Percentiles rank a stretch among this genome's conserved stretches.
Conservation (phyloP, 2,329 filamentous ascomycete species). For the Microdochium nivale region DNA sequence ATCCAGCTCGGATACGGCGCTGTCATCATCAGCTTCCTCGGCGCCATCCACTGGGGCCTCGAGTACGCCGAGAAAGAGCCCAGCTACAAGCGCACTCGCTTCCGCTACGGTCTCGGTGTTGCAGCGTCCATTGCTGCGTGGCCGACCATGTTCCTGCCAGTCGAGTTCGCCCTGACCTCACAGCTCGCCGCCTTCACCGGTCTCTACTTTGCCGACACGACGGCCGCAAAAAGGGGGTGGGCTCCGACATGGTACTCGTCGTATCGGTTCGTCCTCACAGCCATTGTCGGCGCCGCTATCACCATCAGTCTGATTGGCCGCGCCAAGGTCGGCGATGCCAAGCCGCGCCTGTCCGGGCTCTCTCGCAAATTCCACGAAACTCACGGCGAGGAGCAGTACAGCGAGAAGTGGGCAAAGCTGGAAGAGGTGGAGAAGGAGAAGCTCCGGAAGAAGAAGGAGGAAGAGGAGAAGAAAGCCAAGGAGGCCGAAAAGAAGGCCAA, state of each 20-base stretch:
- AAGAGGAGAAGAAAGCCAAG: conserved; percentile 27
- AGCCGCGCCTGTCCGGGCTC: conserved; percentile 26
- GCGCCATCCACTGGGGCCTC: conserved; percentile 87
- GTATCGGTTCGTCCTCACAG: conserved; percentile 88
- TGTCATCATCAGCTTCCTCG: conserved; percentile 87
- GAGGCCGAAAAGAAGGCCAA: conserved; percentile 17
- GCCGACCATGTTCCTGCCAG: conserved; percentile 78
- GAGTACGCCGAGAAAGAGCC: conserved; percentile 69
- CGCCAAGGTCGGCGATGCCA: conserved; percentile 55
- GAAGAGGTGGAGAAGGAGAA: conserved; percentile 31
- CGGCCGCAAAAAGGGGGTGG: conserved; percentile 66
- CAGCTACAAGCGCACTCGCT: conserved; percentile 55
- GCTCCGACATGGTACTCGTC: conserved; percentile 77
- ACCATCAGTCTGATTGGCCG: conserved; percentile 74
- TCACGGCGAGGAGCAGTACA: conserved; percentile 22
- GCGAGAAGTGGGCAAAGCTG: conserved; percentile 35
- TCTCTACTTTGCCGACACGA: conserved; percentile 77
- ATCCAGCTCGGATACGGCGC: conserved; percentile 88
- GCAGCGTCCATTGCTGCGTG: conserved; percentile 74
- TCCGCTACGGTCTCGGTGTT: conserved; percentile 77
- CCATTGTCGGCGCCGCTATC: conserved; percentile 77
- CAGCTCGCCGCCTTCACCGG: conserved; percentile 81
- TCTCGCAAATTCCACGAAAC: conserved; percentile 27
- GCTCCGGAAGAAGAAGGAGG: conserved; percentile 27
- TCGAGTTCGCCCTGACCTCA: conserved; percentile 75